These are phyloP conservation scores for Calonectria montana DNA, from an alignment of 2,329 filamentous ascomycete species.

Conservation along the genomic window DNA sequence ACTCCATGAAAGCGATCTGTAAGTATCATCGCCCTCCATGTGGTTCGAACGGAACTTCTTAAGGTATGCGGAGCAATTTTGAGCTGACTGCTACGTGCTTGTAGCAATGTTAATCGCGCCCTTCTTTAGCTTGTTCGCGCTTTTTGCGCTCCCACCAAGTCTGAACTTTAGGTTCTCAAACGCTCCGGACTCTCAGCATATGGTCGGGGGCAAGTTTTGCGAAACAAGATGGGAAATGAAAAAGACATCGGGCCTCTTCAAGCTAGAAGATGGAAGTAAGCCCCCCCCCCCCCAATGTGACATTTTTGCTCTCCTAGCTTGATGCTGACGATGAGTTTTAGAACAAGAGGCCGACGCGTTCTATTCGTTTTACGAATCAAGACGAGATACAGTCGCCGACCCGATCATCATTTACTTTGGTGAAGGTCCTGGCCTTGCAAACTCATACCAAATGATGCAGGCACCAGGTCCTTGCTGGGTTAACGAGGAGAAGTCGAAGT, in stretches of 20 bases:
- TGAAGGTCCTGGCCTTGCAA: constrained; percentile 13
- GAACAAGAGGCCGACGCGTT: constrained; percentile 13
- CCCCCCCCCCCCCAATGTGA: no score
- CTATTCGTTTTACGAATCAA: constrained; percentile 19
- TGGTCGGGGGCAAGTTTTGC: neutral
- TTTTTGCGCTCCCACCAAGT: neutral
- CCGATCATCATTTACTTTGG: constrained; percentile 17
- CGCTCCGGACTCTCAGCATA: neutral
- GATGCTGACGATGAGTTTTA: neutral
- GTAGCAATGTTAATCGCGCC: no score
- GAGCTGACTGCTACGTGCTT: no score
- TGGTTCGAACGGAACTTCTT: no score
- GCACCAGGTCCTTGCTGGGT: constrained; percentile 17
- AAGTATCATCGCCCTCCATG: no score
- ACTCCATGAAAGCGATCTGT: no score
- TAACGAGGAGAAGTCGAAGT: neutral
- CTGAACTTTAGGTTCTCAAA: neutral
- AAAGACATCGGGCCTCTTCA: neutral
- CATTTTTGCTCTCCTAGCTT: no score
- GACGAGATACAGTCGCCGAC: neutral
- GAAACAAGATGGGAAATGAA: neutral
- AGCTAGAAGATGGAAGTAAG: neutral
- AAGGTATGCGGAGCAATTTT: no score
- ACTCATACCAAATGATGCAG: constrained; percentile 5
- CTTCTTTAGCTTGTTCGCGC: no score